phyloP scores from a whole-genome alignment of 345 rosid genomes.

The Salix arbutifolia region DNA sequence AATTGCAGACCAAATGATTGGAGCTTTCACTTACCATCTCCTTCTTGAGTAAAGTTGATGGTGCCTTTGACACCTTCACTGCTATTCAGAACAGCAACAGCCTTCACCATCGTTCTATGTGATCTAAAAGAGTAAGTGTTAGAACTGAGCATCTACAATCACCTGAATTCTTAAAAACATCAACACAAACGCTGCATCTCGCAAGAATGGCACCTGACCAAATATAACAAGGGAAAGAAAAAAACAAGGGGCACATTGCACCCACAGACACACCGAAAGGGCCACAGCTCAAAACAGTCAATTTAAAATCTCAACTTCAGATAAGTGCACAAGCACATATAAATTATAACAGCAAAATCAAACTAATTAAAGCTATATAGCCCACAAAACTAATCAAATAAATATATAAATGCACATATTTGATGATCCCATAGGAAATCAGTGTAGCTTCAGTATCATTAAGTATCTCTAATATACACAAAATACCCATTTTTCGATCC shows the following conservation, averaged over 20 bases:
- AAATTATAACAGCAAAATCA: not conserved
- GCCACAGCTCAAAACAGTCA: not conserved
- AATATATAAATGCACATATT: not conserved
- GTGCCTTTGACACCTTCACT: conserved; percentile 81
- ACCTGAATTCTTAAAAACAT: not conserved
- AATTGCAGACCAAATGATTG: not conserved
- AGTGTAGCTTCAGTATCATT: not conserved
- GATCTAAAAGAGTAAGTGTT: conserved; percentile 45
- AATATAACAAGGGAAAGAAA: not conserved
- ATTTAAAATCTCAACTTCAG: not conserved
- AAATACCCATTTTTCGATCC: not conserved
- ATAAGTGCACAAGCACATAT: not conserved
- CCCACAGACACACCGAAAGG: not conserved
- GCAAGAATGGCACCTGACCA: not conserved
- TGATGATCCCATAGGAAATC: not conserved
- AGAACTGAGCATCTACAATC: not conserved
- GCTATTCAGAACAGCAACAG: conserved; percentile 67
- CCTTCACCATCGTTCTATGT: conserved; percentile 80
- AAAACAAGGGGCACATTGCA: not conserved
- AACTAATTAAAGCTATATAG: not conserved
- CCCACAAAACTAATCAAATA: not conserved
- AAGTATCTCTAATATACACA: not conserved
- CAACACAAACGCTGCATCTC: not conserved
- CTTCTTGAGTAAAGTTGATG: conserved; percentile 69
- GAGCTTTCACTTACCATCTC: conserved; percentile 46